Evolutionary conservation across 2,329 filamentous ascomycete species (phyloP).

Genomic region (Ophiostoma piceae): DNA sequence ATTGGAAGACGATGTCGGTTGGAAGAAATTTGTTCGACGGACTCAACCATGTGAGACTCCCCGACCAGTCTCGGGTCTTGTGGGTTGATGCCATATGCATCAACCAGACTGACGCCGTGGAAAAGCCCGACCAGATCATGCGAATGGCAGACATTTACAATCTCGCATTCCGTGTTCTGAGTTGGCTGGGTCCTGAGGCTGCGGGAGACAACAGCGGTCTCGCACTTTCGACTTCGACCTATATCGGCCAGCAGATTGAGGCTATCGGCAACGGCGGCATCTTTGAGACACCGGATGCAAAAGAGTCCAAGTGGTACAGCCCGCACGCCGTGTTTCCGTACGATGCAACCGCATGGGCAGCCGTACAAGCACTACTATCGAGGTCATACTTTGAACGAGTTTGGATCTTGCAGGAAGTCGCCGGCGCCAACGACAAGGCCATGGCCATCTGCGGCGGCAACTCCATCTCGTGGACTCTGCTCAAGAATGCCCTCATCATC

Average conservation of each 20-base stretch:
- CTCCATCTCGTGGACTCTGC: background rate
- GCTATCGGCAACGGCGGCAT: background rate
- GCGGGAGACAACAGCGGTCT: background rate
- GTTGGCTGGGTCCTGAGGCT: background rate
- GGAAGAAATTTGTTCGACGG: background rate
- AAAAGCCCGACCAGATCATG: background rate
- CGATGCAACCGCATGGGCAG: background rate
- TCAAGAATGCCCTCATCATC: background rate
- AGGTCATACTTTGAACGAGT: background rate
- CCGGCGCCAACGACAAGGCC: conserved; percentile 2
- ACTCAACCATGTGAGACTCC: background rate
- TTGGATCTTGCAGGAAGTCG: background rate
- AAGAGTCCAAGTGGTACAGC: background rate
- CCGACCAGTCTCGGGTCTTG: background rate
- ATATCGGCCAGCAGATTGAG: background rate
- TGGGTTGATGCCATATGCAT: background rate
- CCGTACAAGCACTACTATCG: background rate
- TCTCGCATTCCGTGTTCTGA: background rate
- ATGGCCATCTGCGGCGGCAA: background rate
- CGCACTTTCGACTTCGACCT: background rate
- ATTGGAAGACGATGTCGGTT: background rate
- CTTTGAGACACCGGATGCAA: background rate
- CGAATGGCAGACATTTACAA: conserved; percentile 4
- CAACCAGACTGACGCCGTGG: background rate
- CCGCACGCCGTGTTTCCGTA: background rate